These are phyloP conservation scores for Flaveria linearis DNA, from an alignment of 129 eudicot species.

Conservation along the genomic window DNA sequence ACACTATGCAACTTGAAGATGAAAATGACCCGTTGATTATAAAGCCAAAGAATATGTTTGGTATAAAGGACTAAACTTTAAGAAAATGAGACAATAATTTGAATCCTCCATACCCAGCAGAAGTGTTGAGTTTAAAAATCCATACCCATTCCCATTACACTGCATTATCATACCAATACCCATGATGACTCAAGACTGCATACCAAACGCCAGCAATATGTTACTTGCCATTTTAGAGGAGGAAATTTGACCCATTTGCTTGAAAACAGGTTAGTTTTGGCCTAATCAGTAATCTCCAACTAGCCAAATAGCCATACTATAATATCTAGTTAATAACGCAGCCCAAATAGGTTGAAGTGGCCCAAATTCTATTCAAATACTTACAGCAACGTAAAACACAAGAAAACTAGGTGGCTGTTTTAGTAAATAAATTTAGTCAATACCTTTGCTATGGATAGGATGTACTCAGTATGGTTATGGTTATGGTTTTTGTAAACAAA, in stretches of 20 bases:
- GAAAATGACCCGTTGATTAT: background rate
- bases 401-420: background rate
- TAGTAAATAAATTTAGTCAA: no score
- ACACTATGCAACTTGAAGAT: background rate
- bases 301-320: background rate
- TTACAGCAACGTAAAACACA: background rate
- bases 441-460: no score
- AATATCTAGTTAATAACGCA: background rate
- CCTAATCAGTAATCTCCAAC: no score
- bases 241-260: background rate
- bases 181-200: background rate
- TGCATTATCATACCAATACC: background rate
- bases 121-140: no score
- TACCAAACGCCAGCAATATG: background rate
- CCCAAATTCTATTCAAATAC: background rate
- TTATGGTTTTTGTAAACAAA: background rate
- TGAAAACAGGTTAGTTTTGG: background rate
- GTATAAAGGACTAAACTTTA: background rate
- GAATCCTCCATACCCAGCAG: no score
- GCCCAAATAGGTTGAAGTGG: background rate
- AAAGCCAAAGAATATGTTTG: constrained; percentile 5
- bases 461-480: no score
- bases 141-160: background rate
- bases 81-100: no score
- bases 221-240: background rate